Evolutionary conservation across 768 basidiomycete genomes (phyloP), one percentile per base, ranked within the genome.

Genomic region (Mycena galericulata): DNA sequence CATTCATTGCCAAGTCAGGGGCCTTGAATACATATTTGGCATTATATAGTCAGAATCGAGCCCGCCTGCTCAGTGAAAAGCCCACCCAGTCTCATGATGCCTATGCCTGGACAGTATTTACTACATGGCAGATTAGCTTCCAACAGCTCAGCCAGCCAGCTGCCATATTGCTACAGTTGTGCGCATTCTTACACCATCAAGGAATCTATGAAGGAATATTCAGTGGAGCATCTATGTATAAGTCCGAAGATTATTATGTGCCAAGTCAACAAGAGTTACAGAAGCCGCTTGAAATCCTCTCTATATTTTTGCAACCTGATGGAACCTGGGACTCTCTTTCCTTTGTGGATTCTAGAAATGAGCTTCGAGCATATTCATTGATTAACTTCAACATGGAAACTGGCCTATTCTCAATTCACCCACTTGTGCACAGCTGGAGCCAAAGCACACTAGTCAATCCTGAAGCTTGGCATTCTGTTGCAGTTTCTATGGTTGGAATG

Each of bases 51-150:
- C 3, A 18, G 2, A 57, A 63, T 30, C n/a, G 32, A 20, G 51
- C 45, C 6, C 30, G 14, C 15, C 34, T 68, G 5, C 51, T 62
- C 14, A 30, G n/a, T 9, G n/a, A 63, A 24, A 56, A 22, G n/a
- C 34, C 53, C n/a, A 3, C 46, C 22, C 67, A 68, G 36, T 47
- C 41, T 1, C 53, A 60, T 62, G 57, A 60, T 32, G 53, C 57
- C 29, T 68, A 68, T 68, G 40, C 41, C 1, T 63, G 40, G 46
- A 53, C 57, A 8, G 57, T 62, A 11, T 67, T 61, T 36, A 67
- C 65, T 2, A 67, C 65, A 10, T 68, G 67, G 61, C 53, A 63
- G 34, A 55, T 63, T 5, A 63, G 62, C n/a, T 63, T 63, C n/a
- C 12, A 55, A 6, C 27, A 47, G n/a, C 62, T 63, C 32, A 55